Conservation (phyloP, 148 eudicot species). For the Vaccinium corymbosum region DNA sequence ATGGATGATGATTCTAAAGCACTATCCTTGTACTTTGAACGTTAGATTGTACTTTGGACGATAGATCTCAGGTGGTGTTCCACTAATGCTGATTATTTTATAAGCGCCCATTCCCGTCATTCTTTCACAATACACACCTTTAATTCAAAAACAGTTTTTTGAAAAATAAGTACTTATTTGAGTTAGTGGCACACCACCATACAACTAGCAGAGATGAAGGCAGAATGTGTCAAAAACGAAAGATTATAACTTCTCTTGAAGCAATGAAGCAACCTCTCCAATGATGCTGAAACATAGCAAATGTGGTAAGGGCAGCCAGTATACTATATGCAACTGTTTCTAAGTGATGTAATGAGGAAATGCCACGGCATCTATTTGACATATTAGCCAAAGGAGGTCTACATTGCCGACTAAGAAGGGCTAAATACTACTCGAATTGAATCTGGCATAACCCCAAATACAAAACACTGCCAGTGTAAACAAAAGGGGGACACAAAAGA, state of each 20-base stretch:
- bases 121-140: no score
- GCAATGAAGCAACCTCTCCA: background rate
- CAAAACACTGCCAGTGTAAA: no score
- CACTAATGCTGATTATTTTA: no score
- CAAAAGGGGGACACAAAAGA: no score
- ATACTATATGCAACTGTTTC: no score
- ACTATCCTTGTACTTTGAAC: slow-evolving; percentile 18
- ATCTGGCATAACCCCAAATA: no score
- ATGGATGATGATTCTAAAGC: background rate
- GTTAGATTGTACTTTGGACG: slow-evolving; percentile 22
- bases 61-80: no score
- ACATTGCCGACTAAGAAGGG: background rate
- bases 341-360: background rate
- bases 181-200: background rate
- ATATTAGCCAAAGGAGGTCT: background rate
- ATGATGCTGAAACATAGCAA: background rate
- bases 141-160: no score
- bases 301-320: background rate
- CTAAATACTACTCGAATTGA: no score
- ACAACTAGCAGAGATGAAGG: background rate
- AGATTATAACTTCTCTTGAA: background rate
- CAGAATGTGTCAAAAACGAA: background rate
- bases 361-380: background rate
- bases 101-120: no score
- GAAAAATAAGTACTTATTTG: no score